A percentile compares a stretch with the other conserved stretches of the same genome.
These are phyloP conservation scores for Cunninghamia lanceolata DNA, from an alignment of 75 land plant genomes.

Conservation along the genomic window DNA sequence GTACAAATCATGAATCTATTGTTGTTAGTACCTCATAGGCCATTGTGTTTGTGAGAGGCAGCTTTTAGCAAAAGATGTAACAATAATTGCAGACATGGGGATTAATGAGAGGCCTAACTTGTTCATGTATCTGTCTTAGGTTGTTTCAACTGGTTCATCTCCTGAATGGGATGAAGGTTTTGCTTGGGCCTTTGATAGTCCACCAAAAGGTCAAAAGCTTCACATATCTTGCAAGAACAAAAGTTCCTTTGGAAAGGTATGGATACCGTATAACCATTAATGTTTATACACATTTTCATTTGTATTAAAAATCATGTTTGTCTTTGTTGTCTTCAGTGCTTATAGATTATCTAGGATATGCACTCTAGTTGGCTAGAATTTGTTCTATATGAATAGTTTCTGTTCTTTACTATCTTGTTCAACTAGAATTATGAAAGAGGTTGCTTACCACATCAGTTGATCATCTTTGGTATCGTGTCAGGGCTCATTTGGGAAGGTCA, in stretches of 20 bases:
- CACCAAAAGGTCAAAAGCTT: constrained; percentile 99
- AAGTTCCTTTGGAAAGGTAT: constrained; percentile 98
- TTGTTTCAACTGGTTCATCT: constrained; percentile 86
- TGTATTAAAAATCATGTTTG: not conserved
- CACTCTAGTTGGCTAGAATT: not conserved
- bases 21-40: not conserved
- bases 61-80: not conserved
- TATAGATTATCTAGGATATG: not conserved
- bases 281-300: not conserved
- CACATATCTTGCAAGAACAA: constrained; percentile 99
- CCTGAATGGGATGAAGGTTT: constrained; percentile 99
- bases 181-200: constrained; percentile 96
- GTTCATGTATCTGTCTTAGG: constrained; percentile 32
- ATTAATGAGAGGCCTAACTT: not conserved
- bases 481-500: constrained; percentile 98
- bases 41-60: not conserved
- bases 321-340: not conserved
- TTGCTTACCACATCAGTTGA: not conserved
- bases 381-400: not conserved
- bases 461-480: constrained; percentile 25
- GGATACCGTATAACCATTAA: not conserved
- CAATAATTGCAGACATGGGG: not conserved
- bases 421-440: not conserved
- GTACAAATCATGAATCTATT: not conserved
- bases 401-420: not conserved